Evolutionary conservation across 257 asterid species (phyloP).

Genomic region (Catharanthus roseus): DNA sequence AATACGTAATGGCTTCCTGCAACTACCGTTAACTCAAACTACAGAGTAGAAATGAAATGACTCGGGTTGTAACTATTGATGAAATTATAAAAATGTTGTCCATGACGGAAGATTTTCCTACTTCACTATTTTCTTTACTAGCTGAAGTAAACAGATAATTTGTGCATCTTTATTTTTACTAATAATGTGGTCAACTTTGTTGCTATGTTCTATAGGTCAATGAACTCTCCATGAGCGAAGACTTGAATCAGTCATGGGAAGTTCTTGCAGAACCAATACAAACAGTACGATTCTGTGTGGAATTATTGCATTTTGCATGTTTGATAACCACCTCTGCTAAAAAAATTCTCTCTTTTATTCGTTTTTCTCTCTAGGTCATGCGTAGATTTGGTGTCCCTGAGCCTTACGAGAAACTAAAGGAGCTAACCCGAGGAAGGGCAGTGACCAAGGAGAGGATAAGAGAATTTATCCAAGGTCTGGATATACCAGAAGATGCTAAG

Average conservation of each 20-base stretch:
- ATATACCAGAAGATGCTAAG: constrained; percentile 69
- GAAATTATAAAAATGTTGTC: not conserved
- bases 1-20: not conserved
- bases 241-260: constrained; percentile 77
- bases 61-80: not conserved
- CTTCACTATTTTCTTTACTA: not conserved
- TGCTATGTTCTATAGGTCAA: constrained; percentile 47
- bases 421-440: constrained; percentile 80
- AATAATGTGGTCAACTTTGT: constrained; percentile 1
- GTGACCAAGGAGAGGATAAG: constrained; percentile 67
- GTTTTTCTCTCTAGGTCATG: constrained; percentile 56
- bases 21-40: not conserved
- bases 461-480: constrained; percentile 59
- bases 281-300: constrained; percentile 45
- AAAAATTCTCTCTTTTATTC: not conserved
- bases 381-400: constrained; percentile 83
- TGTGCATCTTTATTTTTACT: not conserved
- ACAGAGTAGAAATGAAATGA: not conserved
- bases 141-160: not conserved
- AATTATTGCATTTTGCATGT: not conserved
- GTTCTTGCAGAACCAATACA: constrained; percentile 98
- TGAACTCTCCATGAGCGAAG: constrained; percentile 53
- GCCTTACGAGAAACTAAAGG: constrained; percentile 92
- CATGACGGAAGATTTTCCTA: not conserved
- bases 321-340: not conserved